Base-by-base conservation (phyloP, 2,329 filamentous ascomycete genomes). In the Chaetomium olivaceum region DNA sequence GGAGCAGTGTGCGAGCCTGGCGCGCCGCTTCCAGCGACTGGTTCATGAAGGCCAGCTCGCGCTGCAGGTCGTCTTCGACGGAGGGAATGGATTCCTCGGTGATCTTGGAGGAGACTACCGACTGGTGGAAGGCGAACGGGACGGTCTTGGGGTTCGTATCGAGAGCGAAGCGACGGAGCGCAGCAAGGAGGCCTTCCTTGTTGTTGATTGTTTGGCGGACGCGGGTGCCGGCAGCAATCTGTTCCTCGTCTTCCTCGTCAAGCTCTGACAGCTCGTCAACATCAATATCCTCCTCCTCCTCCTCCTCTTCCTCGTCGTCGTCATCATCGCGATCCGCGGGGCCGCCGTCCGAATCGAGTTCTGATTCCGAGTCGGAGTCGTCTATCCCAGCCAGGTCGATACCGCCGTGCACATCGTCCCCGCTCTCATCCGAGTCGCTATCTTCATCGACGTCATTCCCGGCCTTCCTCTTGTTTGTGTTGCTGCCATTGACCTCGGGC, bases 131-230 rank as follows among this genome's bases (percentile, higher is more conserved):
- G 68, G 89, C 89, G 80, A 99, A 99, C 54, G 91, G 85, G 23
- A 91, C 87, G 69, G 85, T 84, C 62, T 86, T 83, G 62, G 85
- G 83, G 71, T 82, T 82, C 63, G 86, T 87, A 16, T 91, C 87
- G 61, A 95, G 81, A 36, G 86, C 82, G 76, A 96, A 92, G 72
- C 93, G 92, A 74, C 91, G 90, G 68, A 96, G 85, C 14, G 92
- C 88, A 71, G 91, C 84, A 70, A 87, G 86, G 60, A 99, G 91
- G 39, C 94, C 95, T 70, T 91, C 83, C 62, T 91, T 93, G 82
- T 99, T 99, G 85, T 99, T 97, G 81, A 98, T 98, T 61, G 93
- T 97, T 71, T 97, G 89, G 73, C 93, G 91, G 76, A 95, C 92
- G 80, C 96, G 91, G 19, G 93, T 92, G 68, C 96, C 87, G 50